A percentile compares a stretch with the other conserved stretches of the same genome.
Conservation (phyloP, 108 stramenopile genomes). For the Discostella pseudostelligera region DNA sequence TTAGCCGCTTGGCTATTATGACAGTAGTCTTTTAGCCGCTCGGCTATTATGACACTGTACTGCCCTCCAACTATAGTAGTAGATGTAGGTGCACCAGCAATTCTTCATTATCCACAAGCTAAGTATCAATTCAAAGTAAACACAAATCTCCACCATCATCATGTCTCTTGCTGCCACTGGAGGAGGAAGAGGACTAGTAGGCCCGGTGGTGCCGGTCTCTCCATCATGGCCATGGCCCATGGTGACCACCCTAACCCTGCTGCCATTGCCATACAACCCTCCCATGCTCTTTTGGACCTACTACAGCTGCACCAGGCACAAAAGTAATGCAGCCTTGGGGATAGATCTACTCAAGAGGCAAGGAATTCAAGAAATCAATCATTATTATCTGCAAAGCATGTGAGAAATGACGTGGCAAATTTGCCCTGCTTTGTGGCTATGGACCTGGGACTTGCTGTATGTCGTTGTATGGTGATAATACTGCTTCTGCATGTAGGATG, state of each 20-base stretch:
- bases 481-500: constrained; percentile 15
- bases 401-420: constrained; percentile 46
- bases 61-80: too few species aligned
- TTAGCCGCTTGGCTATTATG: too few species aligned
- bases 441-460: too few species aligned
- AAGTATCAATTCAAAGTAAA: too few species aligned
- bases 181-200: constrained; percentile 46
- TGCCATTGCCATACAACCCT: constrained; percentile 38
- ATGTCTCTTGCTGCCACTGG: constrained; percentile 84
- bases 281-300: constrained; percentile 20
- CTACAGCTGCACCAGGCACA: constrained; percentile 39
- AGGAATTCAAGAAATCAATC: too few species aligned
- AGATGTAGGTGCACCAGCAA: too few species aligned
- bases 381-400: constrained; percentile 51
- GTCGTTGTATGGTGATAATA: constrained; percentile 58
- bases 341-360: constrained; percentile 77
- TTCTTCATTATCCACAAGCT: too few species aligned
- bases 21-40: too few species aligned
- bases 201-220: constrained; percentile 60
- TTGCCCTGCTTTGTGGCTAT: constrained; percentile 75
- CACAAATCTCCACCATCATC: background rate
- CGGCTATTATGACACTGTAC: too few species aligned
- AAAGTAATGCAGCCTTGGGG: constrained; percentile 55
- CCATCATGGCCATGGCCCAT: constrained; percentile 66
- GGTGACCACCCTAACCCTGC: constrained; percentile 45